Evolutionary conservation across 345 rosid genomes (phyloP).

Genomic region (Abelmoschus esculentus): DNA sequence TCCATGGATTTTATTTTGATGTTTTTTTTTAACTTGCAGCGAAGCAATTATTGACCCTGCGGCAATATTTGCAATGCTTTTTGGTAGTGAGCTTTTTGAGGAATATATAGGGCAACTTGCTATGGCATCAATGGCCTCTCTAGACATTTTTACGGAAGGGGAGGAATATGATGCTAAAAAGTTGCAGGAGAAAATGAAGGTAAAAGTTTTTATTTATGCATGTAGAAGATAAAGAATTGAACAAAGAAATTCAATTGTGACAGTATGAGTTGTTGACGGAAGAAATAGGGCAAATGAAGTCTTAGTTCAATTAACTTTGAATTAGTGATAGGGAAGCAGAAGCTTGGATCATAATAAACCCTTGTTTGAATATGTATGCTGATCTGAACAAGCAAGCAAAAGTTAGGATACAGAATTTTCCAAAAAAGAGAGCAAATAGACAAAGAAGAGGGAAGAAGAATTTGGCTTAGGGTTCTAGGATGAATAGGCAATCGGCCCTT

Average conservation of each 20-base stretch:
- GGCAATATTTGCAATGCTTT: slow-evolving; percentile 92
- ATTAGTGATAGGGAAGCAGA: neutral
- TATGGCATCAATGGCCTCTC: slow-evolving; percentile 97
- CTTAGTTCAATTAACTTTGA: neutral
- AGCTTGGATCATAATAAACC: too few species aligned
- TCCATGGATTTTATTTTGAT: too few species aligned
- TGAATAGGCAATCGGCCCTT: too few species aligned
- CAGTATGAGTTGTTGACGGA: neutral
- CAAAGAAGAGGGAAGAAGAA: too few species aligned
- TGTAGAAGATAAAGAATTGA: neutral
- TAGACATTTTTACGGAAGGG: slow-evolving; percentile 75
- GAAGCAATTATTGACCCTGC: slow-evolving; percentile 94
- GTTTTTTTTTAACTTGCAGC: slow-evolving; percentile 33
- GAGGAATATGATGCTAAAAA: slow-evolving; percentile 75
- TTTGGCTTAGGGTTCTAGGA: too few species aligned
- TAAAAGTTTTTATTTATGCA: slow-evolving; percentile 12
- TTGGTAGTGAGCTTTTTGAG: slow-evolving; percentile 97
- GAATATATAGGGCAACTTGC: slow-evolving; percentile 94
- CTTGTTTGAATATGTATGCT: too few species aligned
- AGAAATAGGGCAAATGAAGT: neutral
- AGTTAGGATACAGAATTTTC: too few species aligned
- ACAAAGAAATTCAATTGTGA: neutral
- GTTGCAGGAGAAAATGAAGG: slow-evolving; percentile 90
- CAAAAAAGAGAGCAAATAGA: too few species aligned
- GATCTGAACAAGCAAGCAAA: too few species aligned